Evolutionary conservation across 139 green algal species (phyloP).

Genomic region (Chlorella sp.): DNA sequence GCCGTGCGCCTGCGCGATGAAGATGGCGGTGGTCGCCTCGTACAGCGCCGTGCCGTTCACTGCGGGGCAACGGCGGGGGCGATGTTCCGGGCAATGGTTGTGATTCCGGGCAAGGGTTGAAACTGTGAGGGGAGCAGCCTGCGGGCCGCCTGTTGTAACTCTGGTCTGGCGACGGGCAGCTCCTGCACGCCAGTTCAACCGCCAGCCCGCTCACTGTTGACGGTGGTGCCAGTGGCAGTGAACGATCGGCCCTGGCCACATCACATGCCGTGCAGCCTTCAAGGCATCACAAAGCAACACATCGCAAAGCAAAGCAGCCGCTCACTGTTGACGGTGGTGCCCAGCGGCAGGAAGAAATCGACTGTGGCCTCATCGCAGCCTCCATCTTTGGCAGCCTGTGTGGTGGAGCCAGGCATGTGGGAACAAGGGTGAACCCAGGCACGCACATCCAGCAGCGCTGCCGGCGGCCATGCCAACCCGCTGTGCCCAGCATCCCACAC

Average conservation of each 20-base stretch:
- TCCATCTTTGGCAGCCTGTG: slow-evolving; percentile 43
- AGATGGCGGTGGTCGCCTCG: slow-evolving; percentile 68
- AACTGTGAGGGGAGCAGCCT: too few species aligned
- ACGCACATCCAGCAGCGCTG: neutral
- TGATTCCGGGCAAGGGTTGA: too few species aligned
- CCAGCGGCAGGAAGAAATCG: slow-evolving; percentile 65
- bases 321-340: slow-evolving; percentile 65
- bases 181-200: too few species aligned
- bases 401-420: neutral
- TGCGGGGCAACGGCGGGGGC: too few species aligned
- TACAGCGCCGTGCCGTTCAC: slow-evolving; percentile 73
- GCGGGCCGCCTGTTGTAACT: too few species aligned
- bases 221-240: slow-evolving; percentile 59
- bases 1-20: slow-evolving; percentile 68
- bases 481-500: neutral
- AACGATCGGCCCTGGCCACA: slow-evolving; percentile 51
- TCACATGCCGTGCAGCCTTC: too few species aligned
- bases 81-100: too few species aligned
- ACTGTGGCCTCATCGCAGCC: slow-evolving; percentile 48
- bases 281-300: too few species aligned
- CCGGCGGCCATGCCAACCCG: neutral
- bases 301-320: too few species aligned
- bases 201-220: slow-evolving; percentile 13
- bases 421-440: neutral
- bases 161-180: too few species aligned